These are phyloP conservation scores for Talaromyces sp. DNA, from an alignment of 2,329 filamentous ascomycete genomes.

Conservation along the genomic window DNA sequence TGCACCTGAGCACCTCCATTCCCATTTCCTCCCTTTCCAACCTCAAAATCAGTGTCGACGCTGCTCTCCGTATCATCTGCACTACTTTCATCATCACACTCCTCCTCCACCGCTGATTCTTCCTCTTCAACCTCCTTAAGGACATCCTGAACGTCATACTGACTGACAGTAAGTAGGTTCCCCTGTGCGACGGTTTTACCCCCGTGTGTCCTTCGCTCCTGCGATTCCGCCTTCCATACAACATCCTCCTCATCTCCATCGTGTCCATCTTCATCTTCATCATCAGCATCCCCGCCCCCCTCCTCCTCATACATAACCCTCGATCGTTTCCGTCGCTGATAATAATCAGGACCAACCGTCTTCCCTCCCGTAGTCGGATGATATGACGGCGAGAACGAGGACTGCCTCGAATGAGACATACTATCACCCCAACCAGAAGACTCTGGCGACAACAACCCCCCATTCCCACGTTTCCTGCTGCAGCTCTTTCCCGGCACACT, in stretches of 20 bases:
- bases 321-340: background rate
- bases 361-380: slow-evolving; percentile 7
- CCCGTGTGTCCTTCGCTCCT: background rate
- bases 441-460: background rate
- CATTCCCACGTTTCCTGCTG: background rate
- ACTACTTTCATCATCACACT: background rate
- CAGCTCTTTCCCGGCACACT: no score
- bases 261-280: background rate
- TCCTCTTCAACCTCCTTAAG: background rate
- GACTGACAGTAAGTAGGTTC: background rate
- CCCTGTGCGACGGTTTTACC: background rate
- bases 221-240: background rate
- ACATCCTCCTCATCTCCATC: background rate
- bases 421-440: background rate
- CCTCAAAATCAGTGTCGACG: no score
- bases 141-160: background rate
- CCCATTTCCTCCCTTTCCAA: no score
- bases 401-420: background rate
- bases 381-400: background rate
- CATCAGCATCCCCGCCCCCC: background rate
- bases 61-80: background rate
- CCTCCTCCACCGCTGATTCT: background rate
- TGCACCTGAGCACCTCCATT: background rate
- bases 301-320: background rate
- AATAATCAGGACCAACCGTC: background rate